Base-by-base conservation (phyloP, 2,329 filamentous ascomycete genomes). In the Orbilia javanica region DNA sequence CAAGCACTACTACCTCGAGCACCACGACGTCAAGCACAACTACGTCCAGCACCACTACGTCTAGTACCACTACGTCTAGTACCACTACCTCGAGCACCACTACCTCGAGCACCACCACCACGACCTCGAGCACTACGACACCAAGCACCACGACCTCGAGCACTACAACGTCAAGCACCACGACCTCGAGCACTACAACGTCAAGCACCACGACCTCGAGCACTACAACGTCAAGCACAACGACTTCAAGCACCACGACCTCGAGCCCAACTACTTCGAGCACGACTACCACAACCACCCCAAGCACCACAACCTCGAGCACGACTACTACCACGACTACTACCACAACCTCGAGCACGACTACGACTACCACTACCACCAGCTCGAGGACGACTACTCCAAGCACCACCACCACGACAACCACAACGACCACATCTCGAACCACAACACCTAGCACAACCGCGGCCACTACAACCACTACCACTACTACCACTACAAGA, bases 121-220 rank as follows among this genome's bases (percentile, higher is more conserved):
- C 57, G 13, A 50, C 55, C 13, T 27, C 48, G 20, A 34, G 34
- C 5, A n/a, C 66, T 4, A 62, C 66, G 1, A 67, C 62, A n/a
- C n/a, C n/a, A n/a, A n/a, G n/a, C n/a, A n/a, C 8, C 50, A 46
- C 18, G n/a, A n/a, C n/a, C n/a, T n/a, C n/a, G n/a, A n/a, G n/a
- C n/a, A 71, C 53, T 10, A 50, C 70, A 50, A 70, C 79, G 34
- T 22, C 55, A 55, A 20, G 36, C 36, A 22, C 44, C 63, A n/a
- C n/a, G n/a, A 74, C 42, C 71, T 79, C 34, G 34, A 48, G n/a
- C 48, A 67, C 46, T 2, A 76, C 74, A 55, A 62, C 50, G 63
- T 71, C 62, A 2, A 46, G 18, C 60, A 46, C 34, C 3, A 27
- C 60, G 2, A 29, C 62, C 3, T 46, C 36, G 2, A 65, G 20